These are phyloP conservation scores for Brettanomyces naardenensis DNA, from an alignment of 805 yeast genomes.

Conservation along the genomic window DNA sequence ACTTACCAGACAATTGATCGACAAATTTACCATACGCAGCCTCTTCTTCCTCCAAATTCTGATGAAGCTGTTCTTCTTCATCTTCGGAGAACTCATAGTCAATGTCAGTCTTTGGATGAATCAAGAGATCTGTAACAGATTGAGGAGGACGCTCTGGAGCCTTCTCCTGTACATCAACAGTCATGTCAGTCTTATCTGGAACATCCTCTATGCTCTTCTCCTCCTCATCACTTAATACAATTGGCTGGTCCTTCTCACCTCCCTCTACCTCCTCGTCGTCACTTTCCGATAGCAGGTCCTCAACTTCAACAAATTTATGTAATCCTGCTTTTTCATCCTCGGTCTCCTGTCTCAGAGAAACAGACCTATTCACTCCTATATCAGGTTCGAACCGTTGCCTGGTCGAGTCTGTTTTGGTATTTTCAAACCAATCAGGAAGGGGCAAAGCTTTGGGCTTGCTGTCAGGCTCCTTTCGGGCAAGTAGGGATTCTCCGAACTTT, in stretches of 20 bases:
- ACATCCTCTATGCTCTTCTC: neutral
- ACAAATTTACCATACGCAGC: conserved; percentile 63
- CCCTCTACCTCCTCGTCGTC: conserved; percentile 13
- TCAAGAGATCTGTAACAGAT: neutral
- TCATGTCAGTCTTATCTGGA: conserved; percentile 1
- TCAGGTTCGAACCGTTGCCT: neutral
- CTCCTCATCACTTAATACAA: neutral
- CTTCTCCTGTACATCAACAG: conserved; percentile 8
- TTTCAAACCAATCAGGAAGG: conserved; percentile 31
- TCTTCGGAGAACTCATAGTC: conserved; percentile 69
- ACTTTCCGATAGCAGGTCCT: conserved; percentile 19
- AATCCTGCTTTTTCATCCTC: conserved; percentile 42
- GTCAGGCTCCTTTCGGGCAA: conserved; percentile 4
- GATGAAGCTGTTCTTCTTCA: conserved; percentile 63
- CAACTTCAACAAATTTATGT: conserved; percentile 43
- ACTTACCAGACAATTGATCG: conserved; percentile 26
- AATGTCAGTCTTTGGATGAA: no score
- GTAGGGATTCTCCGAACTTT: conserved; percentile 10
- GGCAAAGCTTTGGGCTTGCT: conserved; percentile 7
- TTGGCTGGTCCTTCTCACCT: neutral
- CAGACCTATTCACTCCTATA: neutral
- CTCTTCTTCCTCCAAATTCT: conserved; percentile 62
- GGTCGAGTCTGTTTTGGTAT: conserved; percentile 6
- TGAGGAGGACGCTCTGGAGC: conserved; percentile 7
- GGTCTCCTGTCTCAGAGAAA: conserved; percentile 9